Conservation (phyloP, 208 protist species). For the Trypanosoma grayi region DNA sequence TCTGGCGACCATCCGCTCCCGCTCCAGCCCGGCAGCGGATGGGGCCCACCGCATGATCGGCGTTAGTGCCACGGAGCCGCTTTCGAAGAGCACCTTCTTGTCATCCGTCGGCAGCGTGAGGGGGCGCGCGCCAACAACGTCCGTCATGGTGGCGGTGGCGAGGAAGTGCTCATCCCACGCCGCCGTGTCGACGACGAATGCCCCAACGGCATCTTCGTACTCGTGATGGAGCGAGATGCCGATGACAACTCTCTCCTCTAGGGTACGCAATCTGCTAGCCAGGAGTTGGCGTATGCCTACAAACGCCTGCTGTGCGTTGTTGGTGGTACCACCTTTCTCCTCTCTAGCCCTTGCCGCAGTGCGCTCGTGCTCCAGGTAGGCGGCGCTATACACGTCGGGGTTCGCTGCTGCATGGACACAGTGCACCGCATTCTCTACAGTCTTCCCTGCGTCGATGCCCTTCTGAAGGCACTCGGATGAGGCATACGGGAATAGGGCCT, state of each 20-base stretch:
- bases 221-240: constrained; percentile 47
- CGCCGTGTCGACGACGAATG: constrained; percentile 68
- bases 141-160: constrained; percentile 21
- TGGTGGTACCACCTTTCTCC: neutral
- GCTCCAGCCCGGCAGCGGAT: neutral
- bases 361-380: constrained; percentile 27
- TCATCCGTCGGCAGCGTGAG: constrained; percentile 32
- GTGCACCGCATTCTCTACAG: constrained; percentile 41
- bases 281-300: neutral
- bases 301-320: neutral
- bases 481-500: constrained; percentile 73
- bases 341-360: neutral
- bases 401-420: constrained; percentile 49
- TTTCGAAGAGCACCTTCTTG: neutral
- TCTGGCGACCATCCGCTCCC: neutral
- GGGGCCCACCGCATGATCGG: constrained; percentile 71
- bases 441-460: constrained; percentile 22
- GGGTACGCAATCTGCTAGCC: neutral
- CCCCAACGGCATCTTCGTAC: constrained; percentile 53
- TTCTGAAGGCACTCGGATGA: constrained; percentile 26
- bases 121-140: constrained; percentile 32
- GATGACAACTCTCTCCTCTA: constrained; percentile 13
- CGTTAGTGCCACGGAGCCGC: constrained; percentile 5
- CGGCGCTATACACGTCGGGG: constrained; percentile 40
- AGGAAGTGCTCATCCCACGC: constrained; percentile 59